Percentiles rank a stretch among this genome's conserved stretches.
phyloP scores from a whole-genome alignment of 495 filamentous ascomycete genomes.

The Penicillium parvum region DNA sequence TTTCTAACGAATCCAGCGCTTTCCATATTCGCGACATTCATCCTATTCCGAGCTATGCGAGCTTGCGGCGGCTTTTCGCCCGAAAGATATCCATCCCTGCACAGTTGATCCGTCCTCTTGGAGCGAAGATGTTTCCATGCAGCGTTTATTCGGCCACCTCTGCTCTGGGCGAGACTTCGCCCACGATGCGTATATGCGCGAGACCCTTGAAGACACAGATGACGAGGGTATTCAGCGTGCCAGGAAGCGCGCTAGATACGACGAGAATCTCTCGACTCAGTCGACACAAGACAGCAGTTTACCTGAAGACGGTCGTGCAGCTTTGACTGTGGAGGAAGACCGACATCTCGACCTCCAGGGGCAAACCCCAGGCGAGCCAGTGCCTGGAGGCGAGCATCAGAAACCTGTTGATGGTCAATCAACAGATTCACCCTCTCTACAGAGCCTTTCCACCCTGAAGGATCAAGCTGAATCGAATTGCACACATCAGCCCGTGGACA shows the following conservation, averaged over 20 bases:
- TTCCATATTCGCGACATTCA: slow-evolving; percentile 89
- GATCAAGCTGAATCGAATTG: too few species aligned
- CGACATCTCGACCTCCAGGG: too few species aligned
- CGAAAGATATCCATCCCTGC: slow-evolving; percentile 78
- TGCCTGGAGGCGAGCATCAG: not conserved
- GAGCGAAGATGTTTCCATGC: slow-evolving; percentile 59
- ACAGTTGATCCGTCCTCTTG: slow-evolving; percentile 64
- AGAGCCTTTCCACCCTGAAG: slow-evolving; percentile 4
- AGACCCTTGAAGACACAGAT: slow-evolving; percentile 16
- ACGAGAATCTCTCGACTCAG: slow-evolving; percentile 19
- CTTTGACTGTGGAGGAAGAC: too few species aligned
- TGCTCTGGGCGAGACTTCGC: slow-evolving; percentile 58
- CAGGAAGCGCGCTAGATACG: slow-evolving; percentile 25
- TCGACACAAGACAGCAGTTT: slow-evolving; percentile 14
- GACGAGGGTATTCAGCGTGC: slow-evolving; percentile 14
- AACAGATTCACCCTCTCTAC: slow-evolving; percentile 2
- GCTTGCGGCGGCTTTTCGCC: slow-evolving; percentile 63
- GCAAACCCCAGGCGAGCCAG: not conserved
- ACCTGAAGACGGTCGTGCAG: slow-evolving; percentile 5
- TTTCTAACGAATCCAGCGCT: slow-evolving; percentile 38
- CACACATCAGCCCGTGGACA: too few species aligned
- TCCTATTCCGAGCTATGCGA: slow-evolving; percentile 76
- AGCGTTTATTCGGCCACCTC: slow-evolving; percentile 63
- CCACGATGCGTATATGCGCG: slow-evolving; percentile 62
- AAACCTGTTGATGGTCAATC: not conserved